phyloP scores from a whole-genome alignment of 2,329 filamentous ascomycete species.

The Venturia pyrina region DNA sequence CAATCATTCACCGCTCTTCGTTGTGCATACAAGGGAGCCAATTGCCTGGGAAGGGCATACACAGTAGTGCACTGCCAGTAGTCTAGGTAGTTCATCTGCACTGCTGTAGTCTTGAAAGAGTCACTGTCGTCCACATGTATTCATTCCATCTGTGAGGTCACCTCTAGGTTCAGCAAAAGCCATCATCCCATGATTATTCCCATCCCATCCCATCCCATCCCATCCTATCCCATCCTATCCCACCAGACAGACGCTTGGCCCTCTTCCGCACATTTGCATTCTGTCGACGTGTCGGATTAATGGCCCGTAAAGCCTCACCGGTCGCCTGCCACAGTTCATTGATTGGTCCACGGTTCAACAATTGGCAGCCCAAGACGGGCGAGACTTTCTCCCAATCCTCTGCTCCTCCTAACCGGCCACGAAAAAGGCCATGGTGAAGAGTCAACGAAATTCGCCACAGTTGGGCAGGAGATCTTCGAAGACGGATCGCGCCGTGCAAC shows the following conservation, averaged over 20 bases:
- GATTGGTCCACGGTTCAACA: background rate
- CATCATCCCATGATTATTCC: too few species aligned
- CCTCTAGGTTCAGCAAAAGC: too few species aligned
- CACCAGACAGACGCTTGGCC: background rate
- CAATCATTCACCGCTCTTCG: background rate
- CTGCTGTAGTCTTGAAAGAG: background rate
- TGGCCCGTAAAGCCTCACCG: background rate
- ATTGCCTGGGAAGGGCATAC: background rate
- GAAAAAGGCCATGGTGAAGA: too few species aligned
- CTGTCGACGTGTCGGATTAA: background rate
- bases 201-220: too few species aligned
- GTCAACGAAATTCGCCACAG: background rate
- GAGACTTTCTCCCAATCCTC: too few species aligned
- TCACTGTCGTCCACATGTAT: background rate
- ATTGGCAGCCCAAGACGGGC: background rate
- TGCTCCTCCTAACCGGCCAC: too few species aligned
- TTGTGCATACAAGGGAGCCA: background rate
- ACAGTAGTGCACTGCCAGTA: too few species aligned
- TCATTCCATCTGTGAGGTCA: background rate
- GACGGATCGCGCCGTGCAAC: background rate
- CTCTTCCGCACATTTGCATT: background rate
- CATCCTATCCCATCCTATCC: background rate
- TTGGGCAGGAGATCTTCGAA: background rate
- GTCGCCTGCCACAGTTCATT: background rate
- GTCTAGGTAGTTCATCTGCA: too few species aligned